These are phyloP conservation scores for Exobasidium cylindrosporum DNA, from an alignment of 1,284 basidiomycete species.

Conservation along the genomic window DNA sequence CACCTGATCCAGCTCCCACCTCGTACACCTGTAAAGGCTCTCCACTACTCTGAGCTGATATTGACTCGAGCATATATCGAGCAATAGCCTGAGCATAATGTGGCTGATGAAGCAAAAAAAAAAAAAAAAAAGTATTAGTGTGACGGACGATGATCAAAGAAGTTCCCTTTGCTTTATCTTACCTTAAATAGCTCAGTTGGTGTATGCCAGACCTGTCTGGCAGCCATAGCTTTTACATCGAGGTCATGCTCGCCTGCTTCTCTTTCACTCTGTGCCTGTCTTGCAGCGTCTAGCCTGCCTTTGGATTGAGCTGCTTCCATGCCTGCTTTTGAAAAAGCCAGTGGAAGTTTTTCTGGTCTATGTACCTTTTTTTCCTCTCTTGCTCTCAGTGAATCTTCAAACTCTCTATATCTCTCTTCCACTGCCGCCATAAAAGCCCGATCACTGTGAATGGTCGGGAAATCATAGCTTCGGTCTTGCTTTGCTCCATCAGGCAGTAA, in stretches of 20 bases:
- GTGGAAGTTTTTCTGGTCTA: neutral
- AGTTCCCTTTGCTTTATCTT: no score
- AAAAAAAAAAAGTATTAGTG: neutral
- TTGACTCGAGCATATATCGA: conserved; percentile 83
- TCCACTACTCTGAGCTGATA: conserved; percentile 79
- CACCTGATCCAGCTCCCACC: conserved; percentile 95
- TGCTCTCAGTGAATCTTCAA: conserved; percentile 35
- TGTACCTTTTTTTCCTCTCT: conserved; percentile 7
- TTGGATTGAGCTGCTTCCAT: conserved; percentile 33
- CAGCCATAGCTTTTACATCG: conserved; percentile 58
- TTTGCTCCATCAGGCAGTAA: conserved; percentile 35
- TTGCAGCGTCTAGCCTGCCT: conserved; percentile 39
- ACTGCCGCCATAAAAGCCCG: conserved; percentile 78
- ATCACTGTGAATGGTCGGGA: conserved; percentile 67
- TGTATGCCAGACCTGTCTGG: conserved; percentile 96
- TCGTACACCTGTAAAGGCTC: conserved; percentile 88
- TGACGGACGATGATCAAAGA: no score
- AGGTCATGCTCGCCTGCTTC: conserved; percentile 53
- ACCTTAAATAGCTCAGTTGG: conserved; percentile 92
- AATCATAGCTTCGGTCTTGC: conserved; percentile 63
- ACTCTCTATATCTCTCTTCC: conserved; percentile 61
- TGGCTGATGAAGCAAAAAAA: conserved; percentile 57
- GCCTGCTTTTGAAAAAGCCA: conserved; percentile 9
- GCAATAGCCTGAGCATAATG: conserved; percentile 90
- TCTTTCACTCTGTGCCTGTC: conserved; percentile 40